phyloP scores from a whole-genome alignment of 108 stramenopile species.

The Fistulifera solaris region DNA sequence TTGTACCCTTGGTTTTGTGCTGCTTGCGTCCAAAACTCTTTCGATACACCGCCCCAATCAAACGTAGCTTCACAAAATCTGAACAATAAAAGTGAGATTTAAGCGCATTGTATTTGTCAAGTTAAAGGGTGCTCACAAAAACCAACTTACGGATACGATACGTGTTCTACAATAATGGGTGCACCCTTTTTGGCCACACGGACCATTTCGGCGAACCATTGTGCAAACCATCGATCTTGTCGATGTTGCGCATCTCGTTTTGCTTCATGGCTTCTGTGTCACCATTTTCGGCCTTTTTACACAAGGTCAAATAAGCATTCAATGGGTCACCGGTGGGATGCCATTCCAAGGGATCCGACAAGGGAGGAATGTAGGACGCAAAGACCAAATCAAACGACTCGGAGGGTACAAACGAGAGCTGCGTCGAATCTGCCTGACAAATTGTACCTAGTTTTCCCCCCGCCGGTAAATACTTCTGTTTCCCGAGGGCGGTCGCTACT shows the following conservation, averaged over 20 bases:
- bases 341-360: conserved; percentile 15
- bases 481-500: background rate
- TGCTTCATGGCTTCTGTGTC: conserved; percentile 4
- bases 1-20: conserved; percentile 7
- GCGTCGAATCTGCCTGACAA: conserved; percentile 31
- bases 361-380: conserved; percentile 24
- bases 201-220: conserved; percentile 31
- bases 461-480: background rate
- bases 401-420: conserved; percentile 23
- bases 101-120: too few species aligned
- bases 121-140: too few species aligned
- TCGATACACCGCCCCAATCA: conserved; percentile 10
- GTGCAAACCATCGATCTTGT: conserved; percentile 24
- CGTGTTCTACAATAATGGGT: conserved; percentile 17
- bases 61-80: background rate
- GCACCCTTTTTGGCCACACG: conserved; percentile 42
- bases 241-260: conserved; percentile 2
- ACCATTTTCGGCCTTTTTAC: conserved; percentile 4
- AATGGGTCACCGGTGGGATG: background rate
- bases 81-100: background rate
- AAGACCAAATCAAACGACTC: conserved; percentile 38
- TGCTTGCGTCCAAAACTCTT: conserved; percentile 2
- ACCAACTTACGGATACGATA: background rate
- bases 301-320: background rate
- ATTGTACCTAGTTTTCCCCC: conserved; percentile 15